Evolutionary conservation across 1,139 yeast genomes (phyloP).

Genomic region (Yamadazyma spencermartinsiae): DNA sequence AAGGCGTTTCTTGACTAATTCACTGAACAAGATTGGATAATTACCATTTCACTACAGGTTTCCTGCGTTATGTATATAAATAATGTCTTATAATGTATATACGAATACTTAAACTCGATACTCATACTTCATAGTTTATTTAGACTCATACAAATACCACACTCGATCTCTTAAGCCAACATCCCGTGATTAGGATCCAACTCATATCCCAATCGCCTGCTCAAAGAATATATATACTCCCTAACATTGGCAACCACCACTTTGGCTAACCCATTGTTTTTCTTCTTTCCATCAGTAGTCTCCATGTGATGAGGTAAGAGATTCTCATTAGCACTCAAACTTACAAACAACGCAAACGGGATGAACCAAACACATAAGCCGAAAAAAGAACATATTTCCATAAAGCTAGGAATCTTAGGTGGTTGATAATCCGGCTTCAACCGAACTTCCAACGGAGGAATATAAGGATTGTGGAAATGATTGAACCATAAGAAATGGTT

Average conservation of each 20-base stretch:
- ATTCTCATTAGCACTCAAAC: constrained; percentile 90
- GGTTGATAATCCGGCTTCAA: constrained; percentile 58
- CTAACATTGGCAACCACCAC: constrained; percentile 58
- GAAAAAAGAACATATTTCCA: constrained; percentile 90
- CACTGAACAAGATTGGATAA: not conserved
- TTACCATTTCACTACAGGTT: not conserved
- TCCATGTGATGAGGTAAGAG: constrained; percentile 65
- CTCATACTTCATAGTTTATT: not conserved
- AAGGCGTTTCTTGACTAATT: constrained; percentile 43
- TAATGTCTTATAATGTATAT: constrained; percentile 4
- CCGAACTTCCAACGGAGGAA: constrained; percentile 58
- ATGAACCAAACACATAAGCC: constrained; percentile 93
- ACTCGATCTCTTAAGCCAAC: constrained; percentile 31
- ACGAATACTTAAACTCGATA: too few relatives aligned
- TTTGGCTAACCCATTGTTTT: constrained; percentile 49
- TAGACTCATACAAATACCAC: not conserved
- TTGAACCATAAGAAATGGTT: constrained; percentile 93
- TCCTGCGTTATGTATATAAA: constrained; percentile 1
- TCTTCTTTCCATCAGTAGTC: constrained; percentile 32
- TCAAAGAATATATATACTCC: constrained; percentile 47
- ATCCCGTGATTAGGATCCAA: constrained; percentile 60
- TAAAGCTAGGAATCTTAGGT: constrained; percentile 75
- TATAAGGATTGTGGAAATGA: constrained; percentile 70
- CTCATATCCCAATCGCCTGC: constrained; percentile 61
- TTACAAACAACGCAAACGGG: constrained; percentile 90